Conservation (phyloP, 225 moss, liverwort and hornwort genomes). For the Anthoceros angustus region DNA sequence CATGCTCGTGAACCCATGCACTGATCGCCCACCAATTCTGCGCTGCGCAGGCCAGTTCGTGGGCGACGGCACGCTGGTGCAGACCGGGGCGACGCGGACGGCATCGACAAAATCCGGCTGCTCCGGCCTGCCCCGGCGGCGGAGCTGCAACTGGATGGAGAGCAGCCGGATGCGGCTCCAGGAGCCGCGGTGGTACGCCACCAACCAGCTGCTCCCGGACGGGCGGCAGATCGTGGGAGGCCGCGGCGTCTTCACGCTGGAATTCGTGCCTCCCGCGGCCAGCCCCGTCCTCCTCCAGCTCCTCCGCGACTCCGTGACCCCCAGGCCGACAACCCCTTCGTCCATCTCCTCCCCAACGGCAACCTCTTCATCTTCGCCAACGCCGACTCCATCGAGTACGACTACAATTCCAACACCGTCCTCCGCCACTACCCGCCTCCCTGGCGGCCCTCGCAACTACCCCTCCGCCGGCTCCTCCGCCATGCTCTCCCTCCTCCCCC, state of each 20-base stretch:
- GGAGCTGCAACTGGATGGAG: slow-evolving; percentile 32
- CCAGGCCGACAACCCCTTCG: slow-evolving; percentile 21
- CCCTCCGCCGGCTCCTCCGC: slow-evolving; percentile 39
- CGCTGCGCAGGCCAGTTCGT: slow-evolving; percentile 15
- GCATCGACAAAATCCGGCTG: slow-evolving; percentile 17
- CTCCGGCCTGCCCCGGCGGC: slow-evolving; percentile 10
- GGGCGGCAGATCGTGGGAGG: slow-evolving; percentile 32
- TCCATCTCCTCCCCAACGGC: slow-evolving; percentile 27
- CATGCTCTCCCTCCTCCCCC: slow-evolving; percentile 20
- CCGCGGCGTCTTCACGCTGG: slow-evolving; percentile 18
- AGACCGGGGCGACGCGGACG: slow-evolving; percentile 30
- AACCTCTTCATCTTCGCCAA: slow-evolving; percentile 27
- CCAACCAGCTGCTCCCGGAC: slow-evolving; percentile 25
- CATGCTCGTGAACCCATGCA: too few relatives aligned
- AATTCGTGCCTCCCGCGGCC: slow-evolving; percentile 24
- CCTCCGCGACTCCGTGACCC: slow-evolving; percentile 4
- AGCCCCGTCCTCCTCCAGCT: slow-evolving; percentile 5
- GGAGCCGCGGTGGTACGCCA: slow-evolving; percentile 26
- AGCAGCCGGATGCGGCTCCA: slow-evolving; percentile 6
- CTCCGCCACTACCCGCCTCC: slow-evolving; percentile 28
- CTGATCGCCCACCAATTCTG: too few relatives aligned
- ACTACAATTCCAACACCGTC: slow-evolving; percentile 23
- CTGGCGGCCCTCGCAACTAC: slow-evolving; percentile 42
- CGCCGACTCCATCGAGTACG: slow-evolving; percentile 29
- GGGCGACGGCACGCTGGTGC: slow-evolving; percentile 14